A percentile compares a stretch with the other conserved stretches of the same genome.
phyloP scores from a whole-genome alignment of 495 filamentous ascomycete species.

The Pyrenula aspistea region DNA sequence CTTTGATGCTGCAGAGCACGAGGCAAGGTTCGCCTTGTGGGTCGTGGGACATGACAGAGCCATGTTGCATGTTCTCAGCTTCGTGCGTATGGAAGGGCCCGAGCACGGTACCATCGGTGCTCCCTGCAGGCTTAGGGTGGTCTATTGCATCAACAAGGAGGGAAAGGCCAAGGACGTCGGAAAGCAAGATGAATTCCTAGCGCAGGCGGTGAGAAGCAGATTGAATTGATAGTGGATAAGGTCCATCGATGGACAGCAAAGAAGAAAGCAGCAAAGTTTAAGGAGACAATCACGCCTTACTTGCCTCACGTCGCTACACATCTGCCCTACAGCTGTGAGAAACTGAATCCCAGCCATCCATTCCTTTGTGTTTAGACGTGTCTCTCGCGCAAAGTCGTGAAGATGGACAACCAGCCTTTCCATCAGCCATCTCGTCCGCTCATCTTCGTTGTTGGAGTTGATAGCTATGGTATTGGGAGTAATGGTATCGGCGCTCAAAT shows the following conservation, averaged over 20 bases:
- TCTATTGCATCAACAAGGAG: constrained; percentile 84
- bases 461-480: constrained; percentile 63
- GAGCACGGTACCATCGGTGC: constrained; percentile 80
- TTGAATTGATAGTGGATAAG: neutral
- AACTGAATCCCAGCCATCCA: constrained; percentile 68
- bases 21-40: constrained; percentile 47
- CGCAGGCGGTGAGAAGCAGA: too few species aligned
- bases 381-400: constrained; percentile 76
- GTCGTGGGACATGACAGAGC: constrained; percentile 61
- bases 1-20: constrained; percentile 62
- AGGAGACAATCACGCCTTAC: constrained; percentile 22
- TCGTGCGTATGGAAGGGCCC: constrained; percentile 94
- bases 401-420: constrained; percentile 63
- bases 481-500: constrained; percentile 75
- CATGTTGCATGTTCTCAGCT: constrained; percentile 51
- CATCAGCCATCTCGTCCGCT: constrained; percentile 61
- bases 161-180: constrained; percentile 80
- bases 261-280: too few species aligned
- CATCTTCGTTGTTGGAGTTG: constrained; percentile 57
- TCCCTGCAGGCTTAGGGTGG: constrained; percentile 66
- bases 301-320: constrained; percentile 58
- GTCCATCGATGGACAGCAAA: neutral
- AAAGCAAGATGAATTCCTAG: constrained; percentile 93
- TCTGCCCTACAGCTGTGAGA: constrained; percentile 62
- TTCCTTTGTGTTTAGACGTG: constrained; percentile 62